Conservation (phyloP, 345 rosid species). For the Gossypium longicalyx region DNA sequence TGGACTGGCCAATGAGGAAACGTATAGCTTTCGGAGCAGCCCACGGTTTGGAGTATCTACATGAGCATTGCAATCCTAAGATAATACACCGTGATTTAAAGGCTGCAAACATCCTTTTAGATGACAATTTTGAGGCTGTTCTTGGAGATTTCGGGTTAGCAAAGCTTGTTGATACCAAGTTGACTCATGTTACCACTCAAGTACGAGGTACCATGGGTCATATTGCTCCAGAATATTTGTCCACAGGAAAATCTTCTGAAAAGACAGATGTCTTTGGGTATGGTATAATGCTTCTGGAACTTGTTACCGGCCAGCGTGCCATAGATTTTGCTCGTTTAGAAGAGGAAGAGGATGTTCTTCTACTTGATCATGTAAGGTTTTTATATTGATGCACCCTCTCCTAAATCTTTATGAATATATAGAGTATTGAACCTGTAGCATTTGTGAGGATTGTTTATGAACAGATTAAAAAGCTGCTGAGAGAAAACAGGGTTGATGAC, state of each 20-base stretch:
- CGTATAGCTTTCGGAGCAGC: constrained; percentile 80
- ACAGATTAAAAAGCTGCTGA: constrained; percentile 70
- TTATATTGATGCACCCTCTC: background rate
- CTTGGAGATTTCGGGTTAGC: constrained; percentile 87
- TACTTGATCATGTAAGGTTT: constrained; percentile 78
- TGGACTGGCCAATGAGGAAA: constrained; percentile 83
- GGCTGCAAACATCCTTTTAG: constrained; percentile 82
- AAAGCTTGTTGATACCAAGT: constrained; percentile 54
- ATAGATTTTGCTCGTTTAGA: constrained; percentile 78
- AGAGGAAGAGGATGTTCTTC: constrained; percentile 87
- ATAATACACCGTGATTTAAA: constrained; percentile 89
- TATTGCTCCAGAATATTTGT: constrained; percentile 86
- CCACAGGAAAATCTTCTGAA: constrained; percentile 83
- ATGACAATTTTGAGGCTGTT: constrained; percentile 76
- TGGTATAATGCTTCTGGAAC: constrained; percentile 86
- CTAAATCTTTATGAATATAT: background rate
- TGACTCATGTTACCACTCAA: constrained; percentile 86
- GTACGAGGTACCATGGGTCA: constrained; percentile 93
- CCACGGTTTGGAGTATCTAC: constrained; percentile 80
- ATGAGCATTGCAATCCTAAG: constrained; percentile 79
- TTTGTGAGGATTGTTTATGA: background rate
- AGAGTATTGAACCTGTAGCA: background rate
- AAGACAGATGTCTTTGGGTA: constrained; percentile 90
- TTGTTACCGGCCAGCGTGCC: constrained; percentile 87
- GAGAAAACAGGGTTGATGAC: constrained; percentile 69